A percentile compares a stretch with the other conserved stretches of the same genome.
These are phyloP conservation scores for Eucalyptus sp. DNA, from an alignment of 345 rosid species.

Conservation along the genomic window DNA sequence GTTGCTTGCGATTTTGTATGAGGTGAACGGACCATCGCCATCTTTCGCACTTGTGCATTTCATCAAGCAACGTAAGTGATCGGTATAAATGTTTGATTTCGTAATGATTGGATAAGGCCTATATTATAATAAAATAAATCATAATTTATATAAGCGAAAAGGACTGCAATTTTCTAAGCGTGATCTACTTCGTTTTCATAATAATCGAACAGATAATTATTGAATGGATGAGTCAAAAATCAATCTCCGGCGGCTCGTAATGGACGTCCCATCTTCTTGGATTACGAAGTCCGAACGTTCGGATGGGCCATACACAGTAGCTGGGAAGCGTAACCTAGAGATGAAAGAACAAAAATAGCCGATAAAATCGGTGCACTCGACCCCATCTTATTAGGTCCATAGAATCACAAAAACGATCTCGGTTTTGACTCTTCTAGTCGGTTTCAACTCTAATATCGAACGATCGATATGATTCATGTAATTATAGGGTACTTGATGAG, in stretches of 20 bases:
- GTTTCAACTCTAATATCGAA: too few relatives aligned
- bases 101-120: not conserved
- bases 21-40: not conserved
- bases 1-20: too few relatives aligned
- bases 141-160: not conserved
- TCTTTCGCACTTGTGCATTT: not conserved
- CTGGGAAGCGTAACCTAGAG: not conserved
- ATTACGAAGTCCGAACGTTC: not conserved
- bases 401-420: not conserved
- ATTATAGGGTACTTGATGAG: not conserved
- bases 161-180: not conserved
- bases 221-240: not conserved
- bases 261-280: not conserved
- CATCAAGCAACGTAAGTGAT: not conserved
- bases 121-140: not conserved
- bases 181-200: too few relatives aligned
- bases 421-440: too few relatives aligned
- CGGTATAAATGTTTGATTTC: not conserved
- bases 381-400: not conserved
- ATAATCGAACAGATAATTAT: not conserved
- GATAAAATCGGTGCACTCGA: not conserved
- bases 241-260: not conserved
- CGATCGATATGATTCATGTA: not conserved
- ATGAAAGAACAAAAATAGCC: not conserved
- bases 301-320: not conserved